These are phyloP conservation scores for Myxozyma neglecta DNA, from an alignment of 805 yeast species.

Conservation along the genomic window DNA sequence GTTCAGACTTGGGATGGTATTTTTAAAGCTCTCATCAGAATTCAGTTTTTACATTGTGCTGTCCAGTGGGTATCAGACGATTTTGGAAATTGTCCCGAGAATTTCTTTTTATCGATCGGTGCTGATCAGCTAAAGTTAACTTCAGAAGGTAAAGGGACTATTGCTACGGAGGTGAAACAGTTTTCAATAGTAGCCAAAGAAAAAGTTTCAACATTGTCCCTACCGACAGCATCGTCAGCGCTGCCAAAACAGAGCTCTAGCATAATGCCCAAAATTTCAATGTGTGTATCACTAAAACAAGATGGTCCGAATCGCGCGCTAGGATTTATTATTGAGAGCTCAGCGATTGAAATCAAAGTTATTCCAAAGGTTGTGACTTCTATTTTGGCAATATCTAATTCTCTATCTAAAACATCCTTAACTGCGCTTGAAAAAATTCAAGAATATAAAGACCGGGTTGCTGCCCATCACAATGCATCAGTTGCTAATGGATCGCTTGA, in stretches of 20 bases:
- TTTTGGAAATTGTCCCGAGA: not conserved
- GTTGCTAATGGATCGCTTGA: not conserved
- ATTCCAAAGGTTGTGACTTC: slow-evolving; percentile 20
- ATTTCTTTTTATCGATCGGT: slow-evolving; percentile 8
- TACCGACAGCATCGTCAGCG: not conserved
- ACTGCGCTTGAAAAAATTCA: slow-evolving; percentile 14
- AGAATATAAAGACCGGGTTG: slow-evolving; percentile 19
- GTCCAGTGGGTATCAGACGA: slow-evolving; percentile 27
- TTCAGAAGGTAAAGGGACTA: slow-evolving; percentile 18
- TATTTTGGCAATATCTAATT: slow-evolving; percentile 5
- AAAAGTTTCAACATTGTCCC: not conserved
- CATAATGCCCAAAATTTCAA: slow-evolving; percentile 17
- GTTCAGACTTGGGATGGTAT: slow-evolving; percentile 13
- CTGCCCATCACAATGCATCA: slow-evolving; percentile 16
- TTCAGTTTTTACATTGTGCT: slow-evolving; percentile 8
- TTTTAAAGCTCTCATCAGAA: slow-evolving; percentile 15
- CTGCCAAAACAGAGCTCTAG: slow-evolving; percentile 11
- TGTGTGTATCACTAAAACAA: slow-evolving; percentile 9
- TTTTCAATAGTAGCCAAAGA: slow-evolving; percentile 7
- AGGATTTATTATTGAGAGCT: slow-evolving; percentile 14
- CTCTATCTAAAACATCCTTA: slow-evolving; percentile 3
- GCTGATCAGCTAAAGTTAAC: slow-evolving; percentile 10
- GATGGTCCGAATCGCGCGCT: slow-evolving; percentile 12
- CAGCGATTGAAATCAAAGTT: slow-evolving; percentile 11
- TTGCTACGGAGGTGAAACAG: slow-evolving; percentile 11